Evolutionary conservation across 2,329 filamentous ascomycete genomes (phyloP), one percentile per base, ranked within the genome.

Genomic region (Fusarium incarnatum): DNA sequence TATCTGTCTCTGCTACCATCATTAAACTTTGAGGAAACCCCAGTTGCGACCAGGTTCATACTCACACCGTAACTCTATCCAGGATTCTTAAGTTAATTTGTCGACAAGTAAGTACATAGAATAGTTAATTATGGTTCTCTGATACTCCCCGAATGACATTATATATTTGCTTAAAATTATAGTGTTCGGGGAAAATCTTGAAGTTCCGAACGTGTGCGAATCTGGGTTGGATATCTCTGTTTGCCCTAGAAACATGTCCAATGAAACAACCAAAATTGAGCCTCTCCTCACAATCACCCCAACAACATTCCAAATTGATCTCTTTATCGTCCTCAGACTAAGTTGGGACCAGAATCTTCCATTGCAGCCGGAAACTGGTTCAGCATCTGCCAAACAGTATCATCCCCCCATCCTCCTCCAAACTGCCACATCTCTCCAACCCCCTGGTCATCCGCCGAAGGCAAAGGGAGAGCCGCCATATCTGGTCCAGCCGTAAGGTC

Each of bases 331-430:
- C 8, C 25, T 54, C 32, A 68, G 37, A 56, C 25, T 22, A 59
- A 27, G 44, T 64, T 47, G 13, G 40, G 41, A 20, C 60, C 53
- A 50, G 44, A 60, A 23, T 42, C 58, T 16, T 73, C 73, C 32
- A 50, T 37, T n/a, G 50, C 60, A 49, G 77, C 79, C 37, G 81
- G 80, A 67, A 83, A 83, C 67, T 83, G 84, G 72, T 88, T 88
- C 71, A 88, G 74, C 60, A 88, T 76, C 40, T 83, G 85, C 86
- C 86, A 88, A 58, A 88, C 82, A 46, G 85, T 88, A 70, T 87
- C 86, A 49, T 82, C 81, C 5, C 82, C 83, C 77, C 88, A 87
- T 60, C 83, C 85, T 3, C 86, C 86, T 25, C 83, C 86, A 77
- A 88, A 88, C 63, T 85, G 82, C 83, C 83, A 86, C n/a, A 64